Evolutionary conservation across 2,329 filamentous ascomycete genomes (phyloP).

Genomic region (Fusarium xylarioides): DNA sequence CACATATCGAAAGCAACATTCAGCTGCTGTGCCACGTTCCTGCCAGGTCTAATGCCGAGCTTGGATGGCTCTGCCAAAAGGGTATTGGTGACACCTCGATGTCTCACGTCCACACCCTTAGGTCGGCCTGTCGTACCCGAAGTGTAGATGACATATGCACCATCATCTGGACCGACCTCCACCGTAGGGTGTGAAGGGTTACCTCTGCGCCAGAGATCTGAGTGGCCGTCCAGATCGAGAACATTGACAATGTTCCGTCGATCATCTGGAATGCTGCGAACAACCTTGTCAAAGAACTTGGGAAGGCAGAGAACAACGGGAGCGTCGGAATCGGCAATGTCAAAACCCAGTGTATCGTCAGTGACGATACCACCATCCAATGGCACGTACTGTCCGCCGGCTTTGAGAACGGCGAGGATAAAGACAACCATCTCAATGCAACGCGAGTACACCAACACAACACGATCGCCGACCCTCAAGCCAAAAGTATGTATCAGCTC

Average conservation of each 20-base stretch:
- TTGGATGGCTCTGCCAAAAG: conserved; percentile 26
- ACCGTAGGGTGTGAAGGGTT: conserved; percentile 19
- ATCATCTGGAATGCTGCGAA: conserved; percentile 16
- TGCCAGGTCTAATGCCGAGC: conserved; percentile 16
- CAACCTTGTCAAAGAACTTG: conserved; percentile 27
- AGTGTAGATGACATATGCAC: conserved; percentile 34
- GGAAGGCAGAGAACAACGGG: conserved; percentile 22
- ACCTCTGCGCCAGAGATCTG: conserved; percentile 12
- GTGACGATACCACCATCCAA: conserved; percentile 28
- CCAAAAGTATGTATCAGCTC: conserved; percentile 14
- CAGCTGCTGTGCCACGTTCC: conserved; percentile 28
- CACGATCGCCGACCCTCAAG: conserved; percentile 22
- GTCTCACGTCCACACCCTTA: conserved; percentile 30
- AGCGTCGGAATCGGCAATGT: conserved; percentile 26
- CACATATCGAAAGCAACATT: conserved; percentile 34
- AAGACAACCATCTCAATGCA: conserved; percentile 34
- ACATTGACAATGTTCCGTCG: conserved; percentile 12
- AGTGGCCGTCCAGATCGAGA: conserved; percentile 13
- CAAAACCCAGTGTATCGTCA: conserved; percentile 25
- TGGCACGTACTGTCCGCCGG: conserved; percentile 29
- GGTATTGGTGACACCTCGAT: conserved; percentile 26
- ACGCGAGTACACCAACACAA: conserved; percentile 31
- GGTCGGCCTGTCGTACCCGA: conserved; percentile 28
- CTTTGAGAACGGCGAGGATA: conserved; percentile 30
- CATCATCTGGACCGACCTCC: conserved; percentile 11